Conservation (phyloP, 805 yeast species). For the Barnettozyma populi region DNA sequence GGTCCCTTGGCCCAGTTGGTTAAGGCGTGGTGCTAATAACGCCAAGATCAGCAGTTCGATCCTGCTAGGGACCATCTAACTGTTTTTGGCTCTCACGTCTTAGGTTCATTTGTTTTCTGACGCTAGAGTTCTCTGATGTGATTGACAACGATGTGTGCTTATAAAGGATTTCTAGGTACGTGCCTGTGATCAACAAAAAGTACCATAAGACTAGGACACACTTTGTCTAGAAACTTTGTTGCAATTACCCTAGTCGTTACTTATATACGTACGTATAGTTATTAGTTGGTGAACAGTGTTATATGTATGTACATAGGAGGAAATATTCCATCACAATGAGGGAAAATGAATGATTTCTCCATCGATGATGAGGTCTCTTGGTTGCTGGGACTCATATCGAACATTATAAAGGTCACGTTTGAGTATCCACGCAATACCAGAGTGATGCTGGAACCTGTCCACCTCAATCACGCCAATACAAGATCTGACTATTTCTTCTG, state of each 20-base stretch:
- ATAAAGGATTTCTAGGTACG: too few relatives aligned
- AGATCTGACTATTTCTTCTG: slow-evolving; percentile 17
- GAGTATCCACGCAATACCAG: slow-evolving; percentile 24
- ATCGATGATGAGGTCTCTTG: slow-evolving; percentile 4
- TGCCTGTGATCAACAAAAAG: too few relatives aligned
- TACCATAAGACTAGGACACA: too few relatives aligned
- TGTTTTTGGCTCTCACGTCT: neutral
- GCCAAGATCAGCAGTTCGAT: slow-evolving; percentile 76
- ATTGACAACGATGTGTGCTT: too few relatives aligned
- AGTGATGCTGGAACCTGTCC: slow-evolving; percentile 17
- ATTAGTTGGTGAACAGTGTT: too few relatives aligned
- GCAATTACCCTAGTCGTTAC: too few relatives aligned
- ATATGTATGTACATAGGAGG: too few relatives aligned
- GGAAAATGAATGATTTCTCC: slow-evolving; percentile 1
- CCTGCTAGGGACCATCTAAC: slow-evolving; percentile 70
- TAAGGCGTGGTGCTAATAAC: slow-evolving; percentile 54
- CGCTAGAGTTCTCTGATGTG: too few relatives aligned
- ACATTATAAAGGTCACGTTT: slow-evolving; percentile 15
- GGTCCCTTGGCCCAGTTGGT: slow-evolving; percentile 59
- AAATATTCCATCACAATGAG: neutral
- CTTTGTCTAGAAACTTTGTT: neutral
- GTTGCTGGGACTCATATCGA: neutral
- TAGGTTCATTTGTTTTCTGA: neutral
- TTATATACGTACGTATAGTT: too few relatives aligned
- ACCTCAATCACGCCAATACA: slow-evolving; percentile 18